Evolutionary conservation across 2,329 filamentous ascomycete genomes (phyloP).

Genomic region (Graphilbum ipis-grandicollis): DNA sequence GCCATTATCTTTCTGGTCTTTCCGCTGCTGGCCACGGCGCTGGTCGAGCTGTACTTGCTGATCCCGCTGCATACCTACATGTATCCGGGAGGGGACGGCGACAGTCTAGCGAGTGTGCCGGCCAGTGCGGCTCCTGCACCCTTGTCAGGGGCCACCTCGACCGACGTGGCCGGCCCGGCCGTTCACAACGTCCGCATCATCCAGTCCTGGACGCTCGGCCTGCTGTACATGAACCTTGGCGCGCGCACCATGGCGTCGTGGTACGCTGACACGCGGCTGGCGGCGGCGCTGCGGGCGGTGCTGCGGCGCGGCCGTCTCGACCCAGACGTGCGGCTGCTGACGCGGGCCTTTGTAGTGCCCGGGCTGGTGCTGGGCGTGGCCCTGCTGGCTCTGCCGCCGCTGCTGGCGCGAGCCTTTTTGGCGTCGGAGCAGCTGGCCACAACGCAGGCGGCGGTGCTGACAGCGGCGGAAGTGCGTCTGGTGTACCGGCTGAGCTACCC

Average conservation of each 20-base stretch:
- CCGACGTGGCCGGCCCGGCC: conserved; percentile 17
- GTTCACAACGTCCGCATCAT: conserved; percentile 67
- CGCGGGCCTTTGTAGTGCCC: conserved; percentile 73
- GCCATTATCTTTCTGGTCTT: conserved; percentile 59
- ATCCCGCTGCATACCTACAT: conserved; percentile 75
- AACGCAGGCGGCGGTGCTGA: conserved; percentile 6
- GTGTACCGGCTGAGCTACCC: conserved; percentile 55
- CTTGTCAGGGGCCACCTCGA: conserved; percentile 11
- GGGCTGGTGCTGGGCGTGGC: conserved; percentile 40
- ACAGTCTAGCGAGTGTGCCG: neutral
- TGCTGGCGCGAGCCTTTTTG: conserved; percentile 35
- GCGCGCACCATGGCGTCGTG: conserved; percentile 50
- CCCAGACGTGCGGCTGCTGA: conserved; percentile 64
- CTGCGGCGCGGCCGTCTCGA: conserved; percentile 59
- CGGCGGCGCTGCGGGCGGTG: conserved; percentile 57
- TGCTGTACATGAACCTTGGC: conserved; percentile 74
- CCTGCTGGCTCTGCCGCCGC: conserved; percentile 48
- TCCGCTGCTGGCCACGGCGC: conserved; percentile 59
- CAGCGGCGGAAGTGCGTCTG: conserved; percentile 16
- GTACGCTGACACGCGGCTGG: conserved; percentile 51
- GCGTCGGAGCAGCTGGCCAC: conserved; percentile 13
- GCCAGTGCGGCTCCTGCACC: conserved; percentile 11
- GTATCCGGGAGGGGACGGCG: conserved; percentile 15
- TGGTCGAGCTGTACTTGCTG: conserved; percentile 78
- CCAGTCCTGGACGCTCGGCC: conserved; percentile 84